Conservation (phyloP, 2,329 filamentous ascomycete genomes). For the Ophiocordyceps polyrhachis-furcata region DNA sequence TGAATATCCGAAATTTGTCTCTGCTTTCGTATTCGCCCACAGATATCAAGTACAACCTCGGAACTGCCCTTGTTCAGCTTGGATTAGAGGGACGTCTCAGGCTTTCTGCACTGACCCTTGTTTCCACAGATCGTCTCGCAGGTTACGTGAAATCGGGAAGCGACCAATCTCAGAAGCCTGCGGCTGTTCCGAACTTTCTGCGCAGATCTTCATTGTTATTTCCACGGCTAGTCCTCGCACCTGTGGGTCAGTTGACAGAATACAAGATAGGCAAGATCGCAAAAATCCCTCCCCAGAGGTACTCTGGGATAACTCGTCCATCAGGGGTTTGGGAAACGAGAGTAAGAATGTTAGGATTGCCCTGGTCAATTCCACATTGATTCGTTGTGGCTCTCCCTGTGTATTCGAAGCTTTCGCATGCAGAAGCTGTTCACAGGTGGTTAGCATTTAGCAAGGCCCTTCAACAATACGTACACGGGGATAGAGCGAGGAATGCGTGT, state of each 20-base stretch:
- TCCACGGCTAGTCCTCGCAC: conserved; percentile 28
- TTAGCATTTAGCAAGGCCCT: too few relatives aligned
- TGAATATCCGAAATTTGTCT: conserved; percentile 24
- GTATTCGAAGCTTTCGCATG: not conserved
- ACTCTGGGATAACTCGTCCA: conserved; percentile 12
- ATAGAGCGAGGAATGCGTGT: not conserved
- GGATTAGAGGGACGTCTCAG: not conserved
- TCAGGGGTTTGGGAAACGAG: conserved; percentile 22
- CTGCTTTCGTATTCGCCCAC: conserved; percentile 25
- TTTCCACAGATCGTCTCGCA: conserved; percentile 29
- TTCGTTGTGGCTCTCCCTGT: not conserved
- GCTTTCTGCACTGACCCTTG: conserved; percentile 22
- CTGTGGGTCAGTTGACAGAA: conserved; percentile 30
- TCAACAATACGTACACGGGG: not conserved
- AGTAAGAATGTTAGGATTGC: conserved; percentile 31
- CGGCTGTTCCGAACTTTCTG: conserved; percentile 10
- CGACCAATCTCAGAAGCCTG: conserved; percentile 8
- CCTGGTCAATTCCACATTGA: not conserved
- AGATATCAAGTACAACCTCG: conserved; percentile 25
- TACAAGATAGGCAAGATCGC: conserved; percentile 32
- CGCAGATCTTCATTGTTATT: conserved; percentile 29
- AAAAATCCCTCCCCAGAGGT: conserved; percentile 17
- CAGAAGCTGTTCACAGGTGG: not conserved
- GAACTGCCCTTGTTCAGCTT: conserved; percentile 7
- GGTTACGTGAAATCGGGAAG: conserved; percentile 8